These are phyloP conservation scores for Mentha longifolia DNA, from an alignment of 257 asterid species.

Conservation along the genomic window DNA sequence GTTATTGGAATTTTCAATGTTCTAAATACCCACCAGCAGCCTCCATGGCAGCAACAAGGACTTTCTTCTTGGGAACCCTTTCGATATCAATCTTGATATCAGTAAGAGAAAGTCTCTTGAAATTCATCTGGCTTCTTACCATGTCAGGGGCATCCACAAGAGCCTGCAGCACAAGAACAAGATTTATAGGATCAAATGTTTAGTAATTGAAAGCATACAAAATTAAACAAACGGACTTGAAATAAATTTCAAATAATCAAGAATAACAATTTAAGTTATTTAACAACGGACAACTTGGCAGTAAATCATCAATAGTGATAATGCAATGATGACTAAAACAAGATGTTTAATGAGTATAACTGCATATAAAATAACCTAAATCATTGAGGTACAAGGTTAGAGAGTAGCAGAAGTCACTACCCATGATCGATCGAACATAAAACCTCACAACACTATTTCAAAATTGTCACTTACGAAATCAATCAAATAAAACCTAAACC, in stretches of 20 bases:
- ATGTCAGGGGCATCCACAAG: slow-evolving; percentile 65
- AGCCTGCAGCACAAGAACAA: slow-evolving; percentile 38
- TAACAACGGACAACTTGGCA: too few relatives aligned
- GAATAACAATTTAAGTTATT: background rate
- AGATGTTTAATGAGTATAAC: background rate
- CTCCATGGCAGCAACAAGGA: slow-evolving; percentile 61
- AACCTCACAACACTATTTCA: background rate
- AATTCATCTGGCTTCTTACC: slow-evolving; percentile 65
- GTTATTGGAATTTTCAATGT: background rate
- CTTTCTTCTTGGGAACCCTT: slow-evolving; percentile 61
- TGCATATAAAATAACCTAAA: background rate
- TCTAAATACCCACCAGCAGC: slow-evolving; percentile 52
- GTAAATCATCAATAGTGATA: background rate
- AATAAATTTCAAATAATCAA: background rate
- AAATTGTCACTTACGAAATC: too few relatives aligned
- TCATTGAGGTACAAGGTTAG: background rate
- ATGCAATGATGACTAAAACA: background rate
- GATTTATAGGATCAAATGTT: background rate
- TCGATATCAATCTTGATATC: slow-evolving; percentile 60
- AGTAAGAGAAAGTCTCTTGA: slow-evolving; percentile 63
- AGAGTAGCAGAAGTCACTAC: too few relatives aligned
- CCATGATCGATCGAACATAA: too few relatives aligned
- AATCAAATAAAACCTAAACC: too few relatives aligned
- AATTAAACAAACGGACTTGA: background rate
- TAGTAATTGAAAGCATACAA: background rate